Percentiles rank a stretch among this genome's conserved stretches.
Conservation (phyloP, 768 basidiomycete genomes). For the Mycena haematopus region DNA sequence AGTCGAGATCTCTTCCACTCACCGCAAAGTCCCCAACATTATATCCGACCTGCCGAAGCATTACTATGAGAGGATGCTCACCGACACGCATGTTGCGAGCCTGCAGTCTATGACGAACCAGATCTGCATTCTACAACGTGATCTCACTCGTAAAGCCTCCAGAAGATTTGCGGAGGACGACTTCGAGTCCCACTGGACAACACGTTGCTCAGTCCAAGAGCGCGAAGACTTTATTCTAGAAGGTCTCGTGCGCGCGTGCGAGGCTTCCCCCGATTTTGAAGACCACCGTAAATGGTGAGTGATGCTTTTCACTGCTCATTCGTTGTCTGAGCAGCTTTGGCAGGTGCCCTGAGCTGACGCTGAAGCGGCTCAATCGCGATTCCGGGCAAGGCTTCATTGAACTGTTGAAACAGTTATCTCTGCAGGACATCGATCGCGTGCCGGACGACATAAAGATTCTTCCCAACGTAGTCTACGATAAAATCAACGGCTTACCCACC, state of each 20-base stretch:
- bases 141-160: conserved; percentile 25
- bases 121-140: conserved; percentile 26
- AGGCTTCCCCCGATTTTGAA: conserved; percentile 29
- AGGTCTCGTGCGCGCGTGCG: conserved; percentile 28
- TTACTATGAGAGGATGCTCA: conserved; percentile 20
- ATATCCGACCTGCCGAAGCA: neutral
- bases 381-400: conserved; percentile 28
- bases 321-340: neutral
- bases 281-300: conserved; percentile 15
- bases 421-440: conserved; percentile 23
- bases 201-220: conserved; percentile 18
- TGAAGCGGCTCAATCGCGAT: conserved; percentile 22
- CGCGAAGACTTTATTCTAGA: conserved; percentile 30
- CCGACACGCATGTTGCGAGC: conserved; percentile 9
- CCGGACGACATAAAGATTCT: conserved; percentile 21
- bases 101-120: conserved; percentile 13
- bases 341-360: conserved; percentile 30
- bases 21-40: neutral
- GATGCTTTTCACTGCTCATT: too few species aligned
- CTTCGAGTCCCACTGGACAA: conserved; percentile 28
- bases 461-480: conserved; percentile 23
- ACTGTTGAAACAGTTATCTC: conserved; percentile 15
- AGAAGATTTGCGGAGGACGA: conserved; percentile 27
- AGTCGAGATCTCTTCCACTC: conserved; percentile 6
- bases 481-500: conserved; percentile 4